phyloP scores from a whole-genome alignment of 2,329 filamentous ascomycete genomes.

The Akanthomyces uredinophilus region DNA sequence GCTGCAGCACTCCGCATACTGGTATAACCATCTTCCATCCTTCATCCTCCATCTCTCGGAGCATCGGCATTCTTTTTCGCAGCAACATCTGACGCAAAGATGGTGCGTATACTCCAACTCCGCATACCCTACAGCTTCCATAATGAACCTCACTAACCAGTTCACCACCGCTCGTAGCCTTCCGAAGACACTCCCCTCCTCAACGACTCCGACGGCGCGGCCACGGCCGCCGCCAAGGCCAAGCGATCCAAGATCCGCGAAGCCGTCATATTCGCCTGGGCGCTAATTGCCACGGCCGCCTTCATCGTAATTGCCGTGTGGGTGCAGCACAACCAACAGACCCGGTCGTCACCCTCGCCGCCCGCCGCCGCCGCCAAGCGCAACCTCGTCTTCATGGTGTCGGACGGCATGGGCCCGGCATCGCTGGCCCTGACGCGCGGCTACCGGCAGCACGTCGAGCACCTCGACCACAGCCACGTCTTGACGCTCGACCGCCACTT shows the following conservation, averaged over 20 bases:
- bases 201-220: background rate
- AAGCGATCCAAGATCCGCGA: slow-evolving; percentile 55
- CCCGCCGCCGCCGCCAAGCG: slow-evolving; percentile 59
- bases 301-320: slow-evolving; percentile 77
- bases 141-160: background rate
- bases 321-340: slow-evolving; percentile 64
- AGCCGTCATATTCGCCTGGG: slow-evolving; percentile 74
- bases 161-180: background rate
- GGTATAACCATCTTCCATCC: background rate
- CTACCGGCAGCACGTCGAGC: slow-evolving; percentile 73
- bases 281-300: slow-evolving; percentile 69
- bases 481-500: slow-evolving; percentile 82
- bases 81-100: background rate
- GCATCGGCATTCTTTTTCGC: background rate
- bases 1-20: background rate
- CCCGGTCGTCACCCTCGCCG: slow-evolving; percentile 24
- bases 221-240: background rate
- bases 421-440: slow-evolving; percentile 81
- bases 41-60: background rate
- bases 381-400: slow-evolving; percentile 98
- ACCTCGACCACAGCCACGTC: slow-evolving; percentile 67
- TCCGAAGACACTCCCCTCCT: slow-evolving; percentile 14
- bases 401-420: slow-evolving; percentile 95
- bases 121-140: background rate
- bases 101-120: background rate